Evolutionary conservation across 2,329 filamentous ascomycete species (phyloP).

Genomic region (Calonectria honghensis): DNA sequence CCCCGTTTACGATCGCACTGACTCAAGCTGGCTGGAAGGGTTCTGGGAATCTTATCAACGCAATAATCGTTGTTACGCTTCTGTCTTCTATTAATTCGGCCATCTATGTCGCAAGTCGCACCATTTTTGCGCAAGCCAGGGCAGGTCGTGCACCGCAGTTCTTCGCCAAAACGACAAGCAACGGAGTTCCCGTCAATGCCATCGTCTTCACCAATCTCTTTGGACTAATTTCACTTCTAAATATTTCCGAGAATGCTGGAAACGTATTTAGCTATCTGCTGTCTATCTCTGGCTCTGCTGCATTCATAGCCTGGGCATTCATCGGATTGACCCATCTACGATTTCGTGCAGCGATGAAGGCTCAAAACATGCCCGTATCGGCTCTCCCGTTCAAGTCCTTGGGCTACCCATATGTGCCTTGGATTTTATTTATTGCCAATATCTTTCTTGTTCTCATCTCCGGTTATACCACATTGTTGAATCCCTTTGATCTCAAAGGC

Average conservation of each 20-base stretch:
- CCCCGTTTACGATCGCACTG: conserved; percentile 29
- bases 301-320: conserved; percentile 34
- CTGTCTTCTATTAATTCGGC: conserved; percentile 28
- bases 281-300: conserved; percentile 29
- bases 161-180: conserved; percentile 19
- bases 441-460: conserved; percentile 41
- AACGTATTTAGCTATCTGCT: conserved; percentile 40
- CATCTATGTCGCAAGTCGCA: conserved; percentile 29
- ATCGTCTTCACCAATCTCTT: conserved; percentile 32
- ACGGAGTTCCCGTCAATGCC: conserved; percentile 27
- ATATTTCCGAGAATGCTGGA: conserved; percentile 32
- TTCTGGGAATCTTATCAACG: conserved; percentile 33
- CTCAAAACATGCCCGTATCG: conserved; percentile 10
- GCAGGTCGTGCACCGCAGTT: conserved; percentile 17
- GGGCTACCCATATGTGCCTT: conserved; percentile 37
- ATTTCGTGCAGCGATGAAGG: conserved; percentile 26
- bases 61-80: conserved; percentile 28
- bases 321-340: conserved; percentile 26
- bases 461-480: conserved; percentile 36
- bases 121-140: conserved; percentile 31
- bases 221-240: conserved; percentile 23
- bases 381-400: conserved; percentile 16
- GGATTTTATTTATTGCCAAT: conserved; percentile 36
- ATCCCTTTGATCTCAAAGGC: conserved; percentile 38
- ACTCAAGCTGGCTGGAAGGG: conserved; percentile 36